These are phyloP conservation scores for Vachellia collinsii DNA, from an alignment of 306 rosid species.

Conservation along the genomic window DNA sequence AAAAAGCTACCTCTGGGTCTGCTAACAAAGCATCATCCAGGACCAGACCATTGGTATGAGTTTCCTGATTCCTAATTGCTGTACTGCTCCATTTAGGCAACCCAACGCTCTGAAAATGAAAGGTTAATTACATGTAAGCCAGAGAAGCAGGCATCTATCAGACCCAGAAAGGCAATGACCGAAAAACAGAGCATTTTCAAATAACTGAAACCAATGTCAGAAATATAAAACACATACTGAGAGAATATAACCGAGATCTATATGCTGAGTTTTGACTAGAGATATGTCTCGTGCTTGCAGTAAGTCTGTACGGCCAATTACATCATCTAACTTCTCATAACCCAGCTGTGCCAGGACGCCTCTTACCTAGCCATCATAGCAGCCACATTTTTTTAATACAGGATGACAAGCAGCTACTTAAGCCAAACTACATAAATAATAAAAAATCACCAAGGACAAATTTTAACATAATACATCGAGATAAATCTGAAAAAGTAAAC, in stretches of 20 bases:
- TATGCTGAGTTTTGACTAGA: conserved; percentile 91
- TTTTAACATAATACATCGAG: conserved; percentile 26
- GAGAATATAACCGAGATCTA: conserved; percentile 75
- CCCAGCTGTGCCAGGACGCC: conserved; percentile 95
- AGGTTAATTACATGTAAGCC: conserved; percentile 32
- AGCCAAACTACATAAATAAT: conserved; percentile 10
- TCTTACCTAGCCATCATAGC: conserved; percentile 69
- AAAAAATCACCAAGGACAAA: conserved; percentile 20
- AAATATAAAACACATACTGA: conserved; percentile 60
- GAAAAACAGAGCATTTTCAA: background rate
- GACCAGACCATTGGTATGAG: conserved; percentile 91
- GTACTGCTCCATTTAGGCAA: conserved; percentile 94
- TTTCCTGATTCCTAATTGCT: conserved; percentile 80
- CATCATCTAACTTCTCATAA: conserved; percentile 89
- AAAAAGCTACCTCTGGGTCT: conserved; percentile 77
- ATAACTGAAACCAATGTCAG: background rate
- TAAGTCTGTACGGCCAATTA: conserved; percentile 84
- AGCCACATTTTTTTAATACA: conserved; percentile 22
- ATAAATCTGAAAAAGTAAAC: conserved; percentile 36
- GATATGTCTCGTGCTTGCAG: conserved; percentile 87
- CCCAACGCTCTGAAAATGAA: conserved; percentile 69
- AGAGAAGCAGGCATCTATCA: conserved; percentile 23
- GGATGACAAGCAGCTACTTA: conserved; percentile 31
- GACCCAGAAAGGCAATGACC: conserved; percentile 17
- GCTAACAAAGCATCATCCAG: conserved; percentile 83